Evolutionary conservation across 2,329 filamentous ascomycete species (phyloP).

Genomic region (Sporothrix humicola): DNA sequence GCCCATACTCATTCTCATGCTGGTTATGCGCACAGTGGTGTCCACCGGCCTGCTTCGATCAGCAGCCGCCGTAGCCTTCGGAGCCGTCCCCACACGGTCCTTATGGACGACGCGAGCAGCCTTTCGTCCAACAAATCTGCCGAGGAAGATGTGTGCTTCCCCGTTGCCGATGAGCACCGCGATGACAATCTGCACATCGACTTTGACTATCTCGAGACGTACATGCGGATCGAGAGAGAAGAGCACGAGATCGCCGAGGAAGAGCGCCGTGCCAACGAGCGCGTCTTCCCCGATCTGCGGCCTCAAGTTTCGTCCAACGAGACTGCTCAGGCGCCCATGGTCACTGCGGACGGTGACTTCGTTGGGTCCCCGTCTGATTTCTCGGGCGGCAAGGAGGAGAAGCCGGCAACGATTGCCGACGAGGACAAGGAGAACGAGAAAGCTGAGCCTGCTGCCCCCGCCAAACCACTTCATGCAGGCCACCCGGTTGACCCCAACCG

Average conservation of each 20-base stretch:
- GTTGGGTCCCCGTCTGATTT: conserved; percentile 57
- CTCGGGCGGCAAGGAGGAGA: conserved; percentile 55
- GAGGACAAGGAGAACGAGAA: conserved; percentile 44
- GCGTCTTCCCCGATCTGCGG: conserved; percentile 68
- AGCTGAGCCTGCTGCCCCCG: conserved; percentile 3
- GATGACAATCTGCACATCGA: conserved; percentile 84
- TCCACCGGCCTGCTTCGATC: conserved; percentile 74
- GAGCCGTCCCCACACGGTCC: conserved; percentile 60
- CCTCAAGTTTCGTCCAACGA: conserved; percentile 45
- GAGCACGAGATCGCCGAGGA: conserved; percentile 56
- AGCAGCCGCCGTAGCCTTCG: conserved; percentile 59
- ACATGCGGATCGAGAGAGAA: conserved; percentile 69
- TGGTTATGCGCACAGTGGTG: conserved; percentile 34
- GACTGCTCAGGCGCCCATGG: conserved; percentile 47
- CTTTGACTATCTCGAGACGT: conserved; percentile 92
- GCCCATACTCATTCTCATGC: too few relatives aligned
- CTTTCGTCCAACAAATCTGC: conserved; percentile 71
- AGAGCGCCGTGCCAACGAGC: conserved; percentile 56
- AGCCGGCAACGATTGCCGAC: conserved; percentile 46
- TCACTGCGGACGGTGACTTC: conserved; percentile 63
- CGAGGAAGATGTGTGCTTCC: conserved; percentile 90
- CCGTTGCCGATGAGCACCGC: conserved; percentile 68
- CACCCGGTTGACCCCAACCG: conserved; percentile 70
- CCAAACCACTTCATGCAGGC: conserved; percentile 39
- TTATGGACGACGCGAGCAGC: conserved; percentile 65